Percentiles rank a stretch among this genome's conserved stretches.
Conservation (phyloP, 2,329 filamentous ascomycete species). For the Remersonia thermophila region DNA sequence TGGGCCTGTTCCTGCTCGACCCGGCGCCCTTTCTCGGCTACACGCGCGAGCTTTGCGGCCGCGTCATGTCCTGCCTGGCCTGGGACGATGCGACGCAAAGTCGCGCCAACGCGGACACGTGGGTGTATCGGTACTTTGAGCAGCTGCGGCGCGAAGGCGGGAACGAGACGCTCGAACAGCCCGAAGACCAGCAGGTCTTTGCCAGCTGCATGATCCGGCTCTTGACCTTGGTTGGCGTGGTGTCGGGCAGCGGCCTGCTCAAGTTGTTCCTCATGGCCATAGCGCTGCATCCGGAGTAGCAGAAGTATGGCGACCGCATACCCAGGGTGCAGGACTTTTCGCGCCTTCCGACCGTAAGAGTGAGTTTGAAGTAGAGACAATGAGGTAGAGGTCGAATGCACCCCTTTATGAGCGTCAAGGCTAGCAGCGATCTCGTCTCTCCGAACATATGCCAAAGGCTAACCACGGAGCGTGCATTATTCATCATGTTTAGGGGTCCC, state of each 20-base stretch:
- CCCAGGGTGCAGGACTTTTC: constrained; percentile 38
- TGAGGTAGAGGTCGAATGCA: constrained; percentile 46
- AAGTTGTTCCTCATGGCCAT: constrained; percentile 42
- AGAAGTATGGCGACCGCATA: constrained; percentile 39
- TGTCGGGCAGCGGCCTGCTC: constrained; percentile 36
- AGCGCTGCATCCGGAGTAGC: constrained; percentile 40
- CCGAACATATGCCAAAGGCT: not conserved
- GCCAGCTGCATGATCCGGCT: constrained; percentile 40
- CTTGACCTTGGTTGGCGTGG: constrained; percentile 37
- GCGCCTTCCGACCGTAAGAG: constrained; percentile 39
- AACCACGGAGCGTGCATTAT: not conserved
- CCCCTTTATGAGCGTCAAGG: constrained; percentile 34
- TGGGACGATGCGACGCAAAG: constrained; percentile 38
- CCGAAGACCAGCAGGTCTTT: constrained; percentile 31
- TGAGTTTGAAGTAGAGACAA: constrained; percentile 45
- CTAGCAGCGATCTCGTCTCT: not conserved
- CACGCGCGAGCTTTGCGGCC: constrained; percentile 36
- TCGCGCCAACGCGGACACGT: constrained; percentile 33
- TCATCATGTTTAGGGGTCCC: constrained; percentile 30
- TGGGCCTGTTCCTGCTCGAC: constrained; percentile 34
- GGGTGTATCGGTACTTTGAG: constrained; percentile 36
- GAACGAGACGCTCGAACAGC: constrained; percentile 29
- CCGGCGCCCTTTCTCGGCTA: constrained; percentile 33
- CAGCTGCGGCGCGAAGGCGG: constrained; percentile 27
- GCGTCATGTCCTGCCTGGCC: constrained; percentile 37